Percentiles rank a stretch among this genome's conserved stretches.
These are phyloP conservation scores for Melaleuca alternifolia DNA, from an alignment of 345 rosid species.

Conservation along the genomic window DNA sequence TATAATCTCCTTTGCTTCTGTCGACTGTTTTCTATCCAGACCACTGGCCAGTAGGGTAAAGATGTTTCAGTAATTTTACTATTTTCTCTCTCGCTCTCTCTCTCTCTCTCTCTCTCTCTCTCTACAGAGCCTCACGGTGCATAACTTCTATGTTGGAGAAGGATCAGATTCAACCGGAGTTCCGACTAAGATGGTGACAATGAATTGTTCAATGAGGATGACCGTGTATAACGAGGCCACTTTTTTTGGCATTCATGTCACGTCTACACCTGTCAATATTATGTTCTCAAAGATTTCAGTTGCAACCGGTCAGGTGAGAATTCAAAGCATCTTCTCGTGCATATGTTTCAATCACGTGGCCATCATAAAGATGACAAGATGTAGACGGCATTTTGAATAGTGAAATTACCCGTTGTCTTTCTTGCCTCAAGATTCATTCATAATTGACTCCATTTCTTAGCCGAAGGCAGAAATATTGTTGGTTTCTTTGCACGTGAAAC, in stretches of 20 bases:
- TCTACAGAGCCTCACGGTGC: conserved; percentile 45
- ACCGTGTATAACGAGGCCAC: conserved; percentile 60
- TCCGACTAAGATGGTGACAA: conserved; percentile 60
- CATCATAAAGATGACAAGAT: not conserved
- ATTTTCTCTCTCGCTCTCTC: no score
- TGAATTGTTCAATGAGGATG: conserved; percentile 55
- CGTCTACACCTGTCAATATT: conserved; percentile 47
- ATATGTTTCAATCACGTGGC: not conserved
- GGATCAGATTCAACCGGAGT: conserved; percentile 74
- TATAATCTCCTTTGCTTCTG: not conserved
- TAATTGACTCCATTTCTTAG: not conserved
- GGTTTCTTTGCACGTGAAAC: not conserved
- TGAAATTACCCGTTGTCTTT: not conserved
- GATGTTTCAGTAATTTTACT: not conserved
- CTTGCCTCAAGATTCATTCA: not conserved
- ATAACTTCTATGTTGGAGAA: conserved; percentile 62
- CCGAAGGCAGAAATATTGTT: not conserved
- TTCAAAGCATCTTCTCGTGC: not conserved
- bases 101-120: not conserved
- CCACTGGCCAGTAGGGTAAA: not conserved
- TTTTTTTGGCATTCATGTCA: conserved; percentile 76
- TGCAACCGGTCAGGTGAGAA: conserved; percentile 65
- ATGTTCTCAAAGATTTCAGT: conserved; percentile 49
- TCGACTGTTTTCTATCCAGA: not conserved
- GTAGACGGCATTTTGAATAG: not conserved